These are phyloP conservation scores for Cercospora janseana DNA, from an alignment of 2,329 filamentous ascomycete genomes.

Conservation along the genomic window DNA sequence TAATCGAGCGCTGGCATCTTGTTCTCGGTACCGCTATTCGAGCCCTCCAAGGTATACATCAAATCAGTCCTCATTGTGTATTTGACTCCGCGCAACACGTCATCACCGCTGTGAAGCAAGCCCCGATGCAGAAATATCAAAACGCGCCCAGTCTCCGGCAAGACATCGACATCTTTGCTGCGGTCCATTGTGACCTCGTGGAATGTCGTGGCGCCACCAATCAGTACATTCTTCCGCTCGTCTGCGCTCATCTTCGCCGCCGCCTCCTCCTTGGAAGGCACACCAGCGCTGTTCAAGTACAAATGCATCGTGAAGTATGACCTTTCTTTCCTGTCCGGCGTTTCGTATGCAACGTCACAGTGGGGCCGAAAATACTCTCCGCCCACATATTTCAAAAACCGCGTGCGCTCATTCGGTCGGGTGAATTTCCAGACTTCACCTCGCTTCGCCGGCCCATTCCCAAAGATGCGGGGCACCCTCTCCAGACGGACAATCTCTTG, in stretches of 20 bases:
- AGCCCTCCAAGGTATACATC: conserved; percentile 47
- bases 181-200: conserved; percentile 35
- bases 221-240: conserved; percentile 38
- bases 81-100: conserved; percentile 54
- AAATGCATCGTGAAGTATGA: conserved; percentile 57
- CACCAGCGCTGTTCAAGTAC: conserved; percentile 40
- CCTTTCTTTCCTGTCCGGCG: conserved; percentile 51
- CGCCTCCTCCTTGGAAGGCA: conserved; percentile 19
- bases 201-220: conserved; percentile 58
- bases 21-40: conserved; percentile 17
- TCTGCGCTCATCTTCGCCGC: conserved; percentile 25
- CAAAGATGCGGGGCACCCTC: conserved; percentile 45
- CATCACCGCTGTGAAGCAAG: conserved; percentile 55
- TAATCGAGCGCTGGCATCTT: conserved; percentile 18
- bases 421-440: conserved; percentile 45
- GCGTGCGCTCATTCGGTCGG: conserved; percentile 68
- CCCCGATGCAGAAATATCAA: conserved; percentile 57
- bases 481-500: conserved; percentile 42
- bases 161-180: conserved; percentile 43
- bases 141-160: conserved; percentile 52
- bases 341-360: conserved; percentile 64
- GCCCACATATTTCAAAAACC: conserved; percentile 69
- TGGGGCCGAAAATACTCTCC: conserved; percentile 76
- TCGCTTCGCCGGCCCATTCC: conserved; percentile 44
- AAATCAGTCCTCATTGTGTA: conserved; percentile 57